Percentiles rank a stretch among this genome's conserved stretches.
phyloP scores from a whole-genome alignment of 305 asterid species.

The Fraxinus velutina region DNA sequence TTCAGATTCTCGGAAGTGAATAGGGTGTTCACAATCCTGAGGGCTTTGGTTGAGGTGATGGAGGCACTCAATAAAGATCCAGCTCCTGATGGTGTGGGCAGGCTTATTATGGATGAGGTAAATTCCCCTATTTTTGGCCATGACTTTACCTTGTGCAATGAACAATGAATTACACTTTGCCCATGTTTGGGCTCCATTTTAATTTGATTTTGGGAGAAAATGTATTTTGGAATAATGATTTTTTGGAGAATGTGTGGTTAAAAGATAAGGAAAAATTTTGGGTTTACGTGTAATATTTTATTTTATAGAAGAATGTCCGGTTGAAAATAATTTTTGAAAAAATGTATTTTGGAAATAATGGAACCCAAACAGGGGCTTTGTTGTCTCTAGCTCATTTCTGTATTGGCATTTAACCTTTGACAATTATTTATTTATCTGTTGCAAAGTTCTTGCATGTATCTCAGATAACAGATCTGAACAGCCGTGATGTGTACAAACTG shows the following conservation, averaged over 20 bases:
- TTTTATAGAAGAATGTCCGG: not conserved
- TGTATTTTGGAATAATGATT: not conserved
- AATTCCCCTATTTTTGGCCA: slow-evolving; percentile 12
- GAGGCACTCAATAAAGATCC: slow-evolving; percentile 79
- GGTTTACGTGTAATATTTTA: not conserved
- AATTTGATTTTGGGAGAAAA: not conserved
- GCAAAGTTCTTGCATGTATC: not conserved
- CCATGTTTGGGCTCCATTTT: not conserved
- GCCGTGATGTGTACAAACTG: slow-evolving; percentile 1
- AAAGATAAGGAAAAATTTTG: not conserved
- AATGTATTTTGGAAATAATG: not conserved
- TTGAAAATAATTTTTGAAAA: not conserved
- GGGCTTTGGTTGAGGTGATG: slow-evolving; percentile 97
- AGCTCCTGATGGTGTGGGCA: slow-evolving; percentile 68
- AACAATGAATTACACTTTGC: slow-evolving; percentile 9
- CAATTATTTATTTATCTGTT: not conserved
- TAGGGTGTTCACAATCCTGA: slow-evolving; percentile 72
- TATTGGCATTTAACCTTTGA: slow-evolving; percentile 13
- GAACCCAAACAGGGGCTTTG: not conserved
- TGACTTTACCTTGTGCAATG: slow-evolving; percentile 15
- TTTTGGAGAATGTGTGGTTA: not conserved
- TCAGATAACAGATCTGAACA: not conserved
- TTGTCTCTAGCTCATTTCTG: not conserved
- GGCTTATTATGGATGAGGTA: slow-evolving; percentile 85
- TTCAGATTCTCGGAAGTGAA: slow-evolving; percentile 64